Evolutionary conservation across 2,329 filamentous ascomycete genomes (phyloP).

Genomic region (Thermoascus crustaceus): DNA sequence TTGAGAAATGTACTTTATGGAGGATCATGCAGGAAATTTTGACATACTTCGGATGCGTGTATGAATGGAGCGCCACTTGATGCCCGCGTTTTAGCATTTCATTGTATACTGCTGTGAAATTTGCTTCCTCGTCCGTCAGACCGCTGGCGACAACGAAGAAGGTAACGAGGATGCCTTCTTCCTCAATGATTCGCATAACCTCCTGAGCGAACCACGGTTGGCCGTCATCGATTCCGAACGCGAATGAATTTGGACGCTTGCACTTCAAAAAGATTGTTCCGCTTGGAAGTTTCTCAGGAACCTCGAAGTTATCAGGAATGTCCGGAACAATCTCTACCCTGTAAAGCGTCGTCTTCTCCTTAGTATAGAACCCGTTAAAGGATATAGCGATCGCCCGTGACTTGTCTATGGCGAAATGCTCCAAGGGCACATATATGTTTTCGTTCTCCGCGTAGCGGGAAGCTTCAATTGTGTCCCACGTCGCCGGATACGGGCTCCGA

Average conservation of each 20-base stretch:
- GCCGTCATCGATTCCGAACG: slow-evolving; percentile 65
- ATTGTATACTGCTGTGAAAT: slow-evolving; percentile 55
- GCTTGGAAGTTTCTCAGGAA: slow-evolving; percentile 54
- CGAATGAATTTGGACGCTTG: slow-evolving; percentile 60
- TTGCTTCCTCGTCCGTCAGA: slow-evolving; percentile 50
- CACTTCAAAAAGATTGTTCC: slow-evolving; percentile 56
- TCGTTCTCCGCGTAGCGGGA: slow-evolving; percentile 47
- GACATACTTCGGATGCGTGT: slow-evolving; percentile 55
- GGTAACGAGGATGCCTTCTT: slow-evolving; percentile 56
- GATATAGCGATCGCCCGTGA: slow-evolving; percentile 50
- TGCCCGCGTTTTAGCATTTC: slow-evolving; percentile 56
- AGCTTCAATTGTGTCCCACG: slow-evolving; percentile 60
- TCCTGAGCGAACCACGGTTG: slow-evolving; percentile 51
- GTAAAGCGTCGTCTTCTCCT: slow-evolving; percentile 43
- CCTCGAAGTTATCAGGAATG: slow-evolving; percentile 43
- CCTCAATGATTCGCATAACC: slow-evolving; percentile 54
- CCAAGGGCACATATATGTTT: slow-evolving; percentile 59
- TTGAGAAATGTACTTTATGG: background rate
- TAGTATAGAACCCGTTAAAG: slow-evolving; percentile 56
- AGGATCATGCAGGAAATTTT: background rate
- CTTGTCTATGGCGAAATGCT: slow-evolving; percentile 57
- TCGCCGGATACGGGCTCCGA: slow-evolving; percentile 55
- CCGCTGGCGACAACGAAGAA: slow-evolving; percentile 64
- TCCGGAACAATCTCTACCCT: slow-evolving; percentile 53
- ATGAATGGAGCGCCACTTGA: slow-evolving; percentile 61